A percentile compares a stretch with the other conserved stretches of the same genome.
Evolutionary conservation across 768 basidiomycete species (phyloP).

Genomic region (Panellus pusillus): DNA sequence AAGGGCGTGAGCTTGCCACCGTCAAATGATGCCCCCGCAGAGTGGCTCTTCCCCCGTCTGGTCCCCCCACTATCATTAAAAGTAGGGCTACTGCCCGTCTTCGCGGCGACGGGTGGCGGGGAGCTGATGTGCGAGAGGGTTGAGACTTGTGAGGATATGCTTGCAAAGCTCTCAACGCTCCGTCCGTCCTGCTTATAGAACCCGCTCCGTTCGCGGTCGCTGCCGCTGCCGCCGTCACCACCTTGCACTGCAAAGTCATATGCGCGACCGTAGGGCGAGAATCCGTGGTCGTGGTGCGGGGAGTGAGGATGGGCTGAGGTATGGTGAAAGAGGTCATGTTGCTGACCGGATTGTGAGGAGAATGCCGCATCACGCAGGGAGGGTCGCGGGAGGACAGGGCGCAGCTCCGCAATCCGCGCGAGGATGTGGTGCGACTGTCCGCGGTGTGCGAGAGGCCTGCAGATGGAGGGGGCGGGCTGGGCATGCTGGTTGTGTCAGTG

Average conservation of each 20-base stretch:
- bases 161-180: slow-evolving; percentile 26
- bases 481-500: slow-evolving; percentile 10
- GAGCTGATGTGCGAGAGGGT: neutral
- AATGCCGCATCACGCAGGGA: slow-evolving; percentile 35
- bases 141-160: neutral
- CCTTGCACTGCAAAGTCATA: slow-evolving; percentile 45
- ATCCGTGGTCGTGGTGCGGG: slow-evolving; percentile 40
- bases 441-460: slow-evolving; percentile 11
- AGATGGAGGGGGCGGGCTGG: neutral
- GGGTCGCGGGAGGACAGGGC: slow-evolving; percentile 71
- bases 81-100: no score
- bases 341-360: slow-evolving; percentile 11
- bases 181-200: slow-evolving; percentile 26
- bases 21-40: no score
- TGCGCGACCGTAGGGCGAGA: slow-evolving; percentile 69
- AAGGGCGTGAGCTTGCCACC: no score
- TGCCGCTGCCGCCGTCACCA: neutral
- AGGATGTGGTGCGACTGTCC: slow-evolving; percentile 48
- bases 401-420: slow-evolving; percentile 62
- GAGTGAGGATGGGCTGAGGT: slow-evolving; percentile 40
- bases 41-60: no score
- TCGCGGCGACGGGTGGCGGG: no score
- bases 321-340: slow-evolving; percentile 19
- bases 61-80: no score
- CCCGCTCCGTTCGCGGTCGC: slow-evolving; percentile 7